Evolutionary conservation across 805 yeast genomes (phyloP), one percentile per base, ranked within the genome.

Genomic region (Kluyveromyces aestuarii): DNA sequence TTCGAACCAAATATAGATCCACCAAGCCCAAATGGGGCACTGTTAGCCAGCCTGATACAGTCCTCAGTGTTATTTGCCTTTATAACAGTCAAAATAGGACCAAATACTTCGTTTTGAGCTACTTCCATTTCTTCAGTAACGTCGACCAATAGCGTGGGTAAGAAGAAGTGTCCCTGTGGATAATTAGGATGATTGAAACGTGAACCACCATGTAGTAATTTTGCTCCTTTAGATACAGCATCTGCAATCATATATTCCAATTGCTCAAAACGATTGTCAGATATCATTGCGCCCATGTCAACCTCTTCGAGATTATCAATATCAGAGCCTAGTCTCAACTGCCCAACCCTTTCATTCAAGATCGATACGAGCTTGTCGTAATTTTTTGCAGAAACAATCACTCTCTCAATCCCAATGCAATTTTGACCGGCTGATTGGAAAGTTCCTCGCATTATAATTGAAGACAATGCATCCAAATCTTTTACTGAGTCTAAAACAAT

Each of bases 351-450:
- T 33, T 72, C 66, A 1, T 74, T 55, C 40, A 93, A 70, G 9
- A 79, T 76, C 0, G 69, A 67, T 1, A 83, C 82, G 40, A 93
- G 67, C 40, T 67, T 59, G 19, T 79, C 82, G 67, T 93, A 90
- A 27, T 80, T 78, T 40, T 72, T 71, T 6, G 84, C 85, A 41
- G 87, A 74, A 37, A 90, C 88, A 53, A 93, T 83, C 7, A 93
- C 95, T 50, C 99, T 76, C 69, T 93, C 99, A 48, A 93, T 86
- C 37, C 99, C 98, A 60, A 93, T 93, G 70, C 99, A 93, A 64
- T 93, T 93, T 69, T 93, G 99, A 11, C 99, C 99, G 0, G 96
- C 86, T 47, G 96, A 85, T 69, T 93, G 99, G 72, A 91, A 93
- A 0, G 96, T 84, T 36, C 99, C 99, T 61, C 99, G 76, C 84